Conservation (phyloP, 1,139 yeast species). For the Candida tropicalis region DNA sequence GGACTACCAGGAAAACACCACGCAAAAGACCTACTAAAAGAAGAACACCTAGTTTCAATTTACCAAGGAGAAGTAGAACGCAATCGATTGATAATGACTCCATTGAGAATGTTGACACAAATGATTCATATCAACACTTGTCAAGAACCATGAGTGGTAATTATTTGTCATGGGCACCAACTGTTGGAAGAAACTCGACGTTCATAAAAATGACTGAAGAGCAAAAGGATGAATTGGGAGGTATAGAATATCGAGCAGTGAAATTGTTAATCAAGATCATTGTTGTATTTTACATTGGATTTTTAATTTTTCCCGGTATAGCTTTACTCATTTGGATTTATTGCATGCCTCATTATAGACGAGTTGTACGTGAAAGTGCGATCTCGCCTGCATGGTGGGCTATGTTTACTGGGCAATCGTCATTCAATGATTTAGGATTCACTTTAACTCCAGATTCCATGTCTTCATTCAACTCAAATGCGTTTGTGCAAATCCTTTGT, state of each 20-base stretch:
- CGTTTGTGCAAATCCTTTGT: conserved; percentile 63
- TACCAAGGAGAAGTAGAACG: background rate
- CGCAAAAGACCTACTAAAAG: conserved; percentile 12
- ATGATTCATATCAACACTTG: conserved; percentile 20
- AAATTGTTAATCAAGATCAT: conserved; percentile 73
- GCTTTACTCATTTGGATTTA: conserved; percentile 71
- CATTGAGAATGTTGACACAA: conserved; percentile 17
- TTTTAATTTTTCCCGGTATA: conserved; percentile 62
- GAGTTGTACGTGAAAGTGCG: conserved; percentile 53
- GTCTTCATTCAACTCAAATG: conserved; percentile 61
- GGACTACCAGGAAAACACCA: conserved; percentile 10
- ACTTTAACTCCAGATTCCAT: conserved; percentile 82
- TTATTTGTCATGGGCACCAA: conserved; percentile 89
- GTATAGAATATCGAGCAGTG: conserved; percentile 92
- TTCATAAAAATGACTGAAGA: conserved; percentile 79
- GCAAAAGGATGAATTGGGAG: conserved; percentile 94
- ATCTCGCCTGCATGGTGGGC: conserved; percentile 91
- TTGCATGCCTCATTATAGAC: conserved; percentile 41
- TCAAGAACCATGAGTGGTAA: conserved; percentile 49
- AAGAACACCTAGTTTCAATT: conserved; percentile 14
- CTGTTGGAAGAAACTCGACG: conserved; percentile 93
- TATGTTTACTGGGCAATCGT: conserved; percentile 73
- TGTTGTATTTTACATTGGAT: conserved; percentile 69
- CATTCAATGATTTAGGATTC: conserved; percentile 83
- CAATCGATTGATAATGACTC: conserved; percentile 12